Evolutionary conservation across 1,139 yeast genomes (phyloP).

Genomic region (Groenewaldozyma auringiensis): DNA sequence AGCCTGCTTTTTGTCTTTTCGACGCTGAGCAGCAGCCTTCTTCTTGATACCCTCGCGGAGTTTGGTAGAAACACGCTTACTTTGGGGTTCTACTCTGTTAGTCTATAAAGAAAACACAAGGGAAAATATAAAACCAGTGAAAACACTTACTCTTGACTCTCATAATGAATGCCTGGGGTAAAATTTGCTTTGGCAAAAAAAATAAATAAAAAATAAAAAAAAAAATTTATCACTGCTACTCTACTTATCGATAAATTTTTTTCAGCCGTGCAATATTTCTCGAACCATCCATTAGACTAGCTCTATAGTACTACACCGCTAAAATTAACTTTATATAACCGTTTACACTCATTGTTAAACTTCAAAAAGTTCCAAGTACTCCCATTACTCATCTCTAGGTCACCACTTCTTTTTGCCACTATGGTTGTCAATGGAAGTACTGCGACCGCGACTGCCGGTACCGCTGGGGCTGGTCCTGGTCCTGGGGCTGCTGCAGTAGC

Average conservation of each 20-base stretch:
- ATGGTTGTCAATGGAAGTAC: no score
- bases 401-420: no score
- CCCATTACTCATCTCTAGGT: no score
- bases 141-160: constrained; percentile 36
- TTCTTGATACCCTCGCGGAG: constrained; percentile 94
- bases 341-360: no score
- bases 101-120: neutral
- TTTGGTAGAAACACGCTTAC: constrained; percentile 83
- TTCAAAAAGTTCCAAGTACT: no score
- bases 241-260: neutral
- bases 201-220: constrained; percentile 7
- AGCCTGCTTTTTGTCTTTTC: constrained; percentile 72
- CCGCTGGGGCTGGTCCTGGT: no score
- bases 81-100: constrained; percentile 49
- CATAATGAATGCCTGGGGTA: constrained; percentile 21
- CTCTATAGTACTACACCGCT: no score
- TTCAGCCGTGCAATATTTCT: no score
- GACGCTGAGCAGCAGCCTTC: constrained; percentile 86
- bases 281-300: no score
- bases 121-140: neutral
- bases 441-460: no score
- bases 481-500: no score
- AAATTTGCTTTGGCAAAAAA: neutral
- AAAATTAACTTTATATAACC: no score
- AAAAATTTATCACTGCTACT: constrained; percentile 7